A percentile compares a stretch with the other conserved stretches of the same genome.
Evolutionary conservation across 2,329 filamentous ascomycete genomes (phyloP).

Genomic region (Thelonectria discophora): DNA sequence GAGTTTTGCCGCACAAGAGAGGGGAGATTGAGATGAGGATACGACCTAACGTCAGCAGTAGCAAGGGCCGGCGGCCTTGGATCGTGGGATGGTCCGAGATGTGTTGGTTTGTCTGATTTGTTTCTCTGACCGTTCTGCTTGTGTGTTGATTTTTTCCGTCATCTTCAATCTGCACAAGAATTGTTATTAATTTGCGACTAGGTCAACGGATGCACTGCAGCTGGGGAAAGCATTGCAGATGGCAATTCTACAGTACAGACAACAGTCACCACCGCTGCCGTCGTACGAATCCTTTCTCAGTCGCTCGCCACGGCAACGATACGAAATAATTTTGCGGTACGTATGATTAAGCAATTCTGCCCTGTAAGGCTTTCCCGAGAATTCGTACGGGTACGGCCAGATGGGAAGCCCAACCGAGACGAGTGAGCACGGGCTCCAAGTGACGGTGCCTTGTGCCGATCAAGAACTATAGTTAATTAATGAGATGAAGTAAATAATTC

Average conservation of each 20-base stretch:
- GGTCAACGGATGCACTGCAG: neutral
- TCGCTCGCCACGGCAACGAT: neutral
- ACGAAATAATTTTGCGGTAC: too few relatives aligned
- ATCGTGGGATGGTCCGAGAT: slow-evolving; percentile 1
- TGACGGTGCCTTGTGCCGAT: too few relatives aligned
- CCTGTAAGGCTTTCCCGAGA: neutral
- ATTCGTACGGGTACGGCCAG: neutral
- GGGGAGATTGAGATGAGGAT: slow-evolving; percentile 9
- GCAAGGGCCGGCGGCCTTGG: slow-evolving; percentile 16
- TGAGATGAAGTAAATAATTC: too few relatives aligned
- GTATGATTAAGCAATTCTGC: neutral
- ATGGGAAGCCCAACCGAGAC: neutral
- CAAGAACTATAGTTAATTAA: too few relatives aligned
- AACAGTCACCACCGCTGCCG: neutral
- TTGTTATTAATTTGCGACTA: neutral
- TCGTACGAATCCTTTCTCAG: neutral
- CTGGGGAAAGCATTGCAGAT: neutral
- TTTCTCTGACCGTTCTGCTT: slow-evolving; percentile 1
- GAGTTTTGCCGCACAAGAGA: slow-evolving; percentile 16
- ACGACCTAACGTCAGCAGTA: slow-evolving; percentile 20
- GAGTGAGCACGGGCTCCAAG: neutral
- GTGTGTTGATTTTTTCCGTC: neutral
- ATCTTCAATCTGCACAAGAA: neutral
- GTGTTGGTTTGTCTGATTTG: neutral
- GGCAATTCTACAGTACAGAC: neutral